Evolutionary conservation across 768 basidiomycete genomes (phyloP).

Genomic region (Cytidiella melzeri): DNA sequence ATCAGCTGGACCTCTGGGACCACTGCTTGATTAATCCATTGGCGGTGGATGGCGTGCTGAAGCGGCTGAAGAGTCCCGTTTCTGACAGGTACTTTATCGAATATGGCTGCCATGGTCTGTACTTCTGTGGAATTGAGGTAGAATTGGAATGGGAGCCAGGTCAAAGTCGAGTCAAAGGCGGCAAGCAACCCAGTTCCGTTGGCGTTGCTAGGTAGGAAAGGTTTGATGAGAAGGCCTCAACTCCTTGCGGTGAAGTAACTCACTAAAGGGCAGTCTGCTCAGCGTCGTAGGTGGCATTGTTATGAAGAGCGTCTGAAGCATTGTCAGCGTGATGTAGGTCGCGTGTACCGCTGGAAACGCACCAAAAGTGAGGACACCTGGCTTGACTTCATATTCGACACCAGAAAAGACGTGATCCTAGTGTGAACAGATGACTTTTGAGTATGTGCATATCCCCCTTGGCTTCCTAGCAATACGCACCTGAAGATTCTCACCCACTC

Average conservation of each 20-base stretch:
- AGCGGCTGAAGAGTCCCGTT: not conserved
- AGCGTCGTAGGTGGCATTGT: conserved; percentile 3
- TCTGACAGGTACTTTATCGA: not conserved
- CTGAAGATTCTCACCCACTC: conserved; percentile 52
- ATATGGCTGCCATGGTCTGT: not conserved
- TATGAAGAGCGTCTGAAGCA: not conserved
- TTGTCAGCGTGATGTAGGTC: not conserved
- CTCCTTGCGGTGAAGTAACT: too few species aligned
- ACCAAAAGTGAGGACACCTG: not conserved
- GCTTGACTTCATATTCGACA: not conserved
- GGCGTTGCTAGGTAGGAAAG: not conserved
- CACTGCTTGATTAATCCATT: too few species aligned
- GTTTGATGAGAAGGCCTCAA: not conserved
- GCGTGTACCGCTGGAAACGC: not conserved
- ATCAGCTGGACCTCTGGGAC: too few species aligned
- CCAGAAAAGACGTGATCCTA: not conserved
- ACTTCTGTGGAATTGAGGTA: not conserved
- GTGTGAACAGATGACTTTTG: not conserved
- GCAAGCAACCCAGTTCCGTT: not conserved
- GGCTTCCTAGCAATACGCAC: conserved; percentile 30
- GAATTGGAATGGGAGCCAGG: not conserved
- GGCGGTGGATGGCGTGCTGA: too few species aligned
- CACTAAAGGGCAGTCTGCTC: conserved; percentile 1
- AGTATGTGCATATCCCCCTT: not conserved
- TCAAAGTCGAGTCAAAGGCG: not conserved